phyloP scores from a whole-genome alignment of 768 basidiomycete species.

The Filobasidium floriforme region DNA sequence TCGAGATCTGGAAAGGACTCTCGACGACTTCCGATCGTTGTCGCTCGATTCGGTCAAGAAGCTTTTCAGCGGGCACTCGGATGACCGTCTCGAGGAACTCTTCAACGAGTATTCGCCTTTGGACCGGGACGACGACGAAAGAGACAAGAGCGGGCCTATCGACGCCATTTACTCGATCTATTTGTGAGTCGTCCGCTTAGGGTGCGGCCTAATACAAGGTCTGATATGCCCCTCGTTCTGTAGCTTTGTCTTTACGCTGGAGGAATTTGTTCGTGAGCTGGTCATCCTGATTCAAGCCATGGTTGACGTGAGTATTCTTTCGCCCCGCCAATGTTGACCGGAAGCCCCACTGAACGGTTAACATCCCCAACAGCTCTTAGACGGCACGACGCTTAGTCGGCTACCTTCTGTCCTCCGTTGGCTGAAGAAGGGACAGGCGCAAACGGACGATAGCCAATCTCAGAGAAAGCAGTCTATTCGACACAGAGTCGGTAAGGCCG shows the following conservation, averaged over 20 bases:
- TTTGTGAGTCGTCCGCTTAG: slow-evolving; percentile 56
- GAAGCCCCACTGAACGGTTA: not conserved
- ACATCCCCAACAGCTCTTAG: slow-evolving; percentile 4
- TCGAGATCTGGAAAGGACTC: slow-evolving; percentile 28
- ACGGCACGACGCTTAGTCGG: slow-evolving; percentile 14
- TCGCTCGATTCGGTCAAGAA: slow-evolving; percentile 31
- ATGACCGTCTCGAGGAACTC: not conserved
- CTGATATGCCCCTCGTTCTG: not conserved
- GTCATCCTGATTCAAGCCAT: slow-evolving; percentile 75
- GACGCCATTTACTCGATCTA: slow-evolving; percentile 84
- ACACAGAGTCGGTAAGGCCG: not conserved
- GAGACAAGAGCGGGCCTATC: slow-evolving; percentile 45
- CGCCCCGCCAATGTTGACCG: too few species aligned
- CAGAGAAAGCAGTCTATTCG: not conserved
- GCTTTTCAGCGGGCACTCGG: slow-evolving; percentile 20
- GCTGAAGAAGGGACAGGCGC: not conserved
- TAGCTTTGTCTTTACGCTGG: slow-evolving; percentile 91
- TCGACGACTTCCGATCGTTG: slow-evolving; percentile 35
- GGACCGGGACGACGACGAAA: not conserved
- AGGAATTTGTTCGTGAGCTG: slow-evolving; percentile 84
- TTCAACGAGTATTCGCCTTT: slow-evolving; percentile 8
- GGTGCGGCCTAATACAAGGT: slow-evolving; percentile 20
- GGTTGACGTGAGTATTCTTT: slow-evolving; percentile 52
- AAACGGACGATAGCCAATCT: not conserved
- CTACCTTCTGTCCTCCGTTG: not conserved